Conservation (phyloP, 2,329 filamentous ascomycete species). For the Periconia macrospinosa region DNA sequence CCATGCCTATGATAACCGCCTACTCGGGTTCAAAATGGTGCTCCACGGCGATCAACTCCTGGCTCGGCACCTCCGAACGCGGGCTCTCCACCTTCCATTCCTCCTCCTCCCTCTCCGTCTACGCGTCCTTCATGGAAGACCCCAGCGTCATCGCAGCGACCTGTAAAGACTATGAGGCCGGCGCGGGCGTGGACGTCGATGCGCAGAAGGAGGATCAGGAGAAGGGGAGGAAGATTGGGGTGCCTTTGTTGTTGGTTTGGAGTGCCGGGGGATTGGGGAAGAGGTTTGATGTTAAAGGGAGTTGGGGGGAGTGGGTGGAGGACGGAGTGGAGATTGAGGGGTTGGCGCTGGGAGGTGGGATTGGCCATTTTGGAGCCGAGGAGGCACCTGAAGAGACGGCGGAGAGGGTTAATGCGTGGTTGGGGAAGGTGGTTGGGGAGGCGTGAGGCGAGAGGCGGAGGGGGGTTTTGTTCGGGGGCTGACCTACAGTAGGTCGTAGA, state of each 20-base stretch:
- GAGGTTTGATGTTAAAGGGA: slow-evolving; percentile 52
- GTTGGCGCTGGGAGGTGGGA: slow-evolving; percentile 51
- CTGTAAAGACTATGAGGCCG: slow-evolving; percentile 61
- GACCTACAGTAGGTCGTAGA: no score
- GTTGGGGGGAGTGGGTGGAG: slow-evolving; percentile 54
- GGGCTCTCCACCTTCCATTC: slow-evolving; percentile 16
- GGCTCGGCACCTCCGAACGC: slow-evolving; percentile 24
- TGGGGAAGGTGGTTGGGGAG: slow-evolving; percentile 7
- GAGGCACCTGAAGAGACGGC: slow-evolving; percentile 54
- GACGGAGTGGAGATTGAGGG: slow-evolving; percentile 52
- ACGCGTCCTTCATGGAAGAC: slow-evolving; percentile 48
- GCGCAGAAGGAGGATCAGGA: slow-evolving; percentile 52
- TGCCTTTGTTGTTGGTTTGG: slow-evolving; percentile 56
- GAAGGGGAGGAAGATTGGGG: slow-evolving; percentile 48
- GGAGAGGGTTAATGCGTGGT: slow-evolving; percentile 40
- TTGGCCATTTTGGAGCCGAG: slow-evolving; percentile 61
- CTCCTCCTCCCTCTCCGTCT: slow-evolving; percentile 43
- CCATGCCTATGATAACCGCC: slow-evolving; percentile 54
- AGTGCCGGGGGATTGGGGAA: slow-evolving; percentile 53
- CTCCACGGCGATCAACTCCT: slow-evolving; percentile 40
- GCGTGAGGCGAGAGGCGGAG: background rate
- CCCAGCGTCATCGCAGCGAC: slow-evolving; percentile 49
- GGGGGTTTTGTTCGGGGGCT: no score
- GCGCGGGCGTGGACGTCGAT: slow-evolving; percentile 56
- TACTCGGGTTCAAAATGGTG: slow-evolving; percentile 48